phyloP scores from a whole-genome alignment of 495 filamentous ascomycete genomes.

The Cercophora scortea region DNA sequence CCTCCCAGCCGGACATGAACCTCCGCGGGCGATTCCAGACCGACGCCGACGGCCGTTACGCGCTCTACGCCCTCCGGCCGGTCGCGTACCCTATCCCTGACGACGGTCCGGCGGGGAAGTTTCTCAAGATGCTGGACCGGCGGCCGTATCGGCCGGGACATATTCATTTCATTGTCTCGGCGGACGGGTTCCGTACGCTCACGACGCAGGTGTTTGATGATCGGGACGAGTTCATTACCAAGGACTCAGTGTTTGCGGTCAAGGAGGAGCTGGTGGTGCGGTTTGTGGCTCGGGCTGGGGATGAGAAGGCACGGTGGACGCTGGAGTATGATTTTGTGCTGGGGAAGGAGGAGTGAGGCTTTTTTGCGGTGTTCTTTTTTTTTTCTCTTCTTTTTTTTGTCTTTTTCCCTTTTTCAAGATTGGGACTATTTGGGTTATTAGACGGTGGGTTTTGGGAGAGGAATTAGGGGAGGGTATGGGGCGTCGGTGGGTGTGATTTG shows the following conservation, averaged over 20 bases:
- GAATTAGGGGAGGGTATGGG: no score
- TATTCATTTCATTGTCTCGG: slow-evolving; percentile 59
- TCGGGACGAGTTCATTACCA: slow-evolving; percentile 50
- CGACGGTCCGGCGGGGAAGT: slow-evolving; percentile 52
- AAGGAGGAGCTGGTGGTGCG: slow-evolving; percentile 67
- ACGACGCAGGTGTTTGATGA: slow-evolving; percentile 70
- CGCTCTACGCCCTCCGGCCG: slow-evolving; percentile 59
- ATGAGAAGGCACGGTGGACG: slow-evolving; percentile 53
- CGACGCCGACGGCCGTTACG: slow-evolving; percentile 55
- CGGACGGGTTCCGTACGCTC: slow-evolving; percentile 39
- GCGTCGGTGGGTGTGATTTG: no score
- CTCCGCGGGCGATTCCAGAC: slow-evolving; percentile 65
- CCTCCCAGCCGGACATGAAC: slow-evolving; percentile 63
- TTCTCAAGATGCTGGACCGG: slow-evolving; percentile 52
- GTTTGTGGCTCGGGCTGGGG: slow-evolving; percentile 51
- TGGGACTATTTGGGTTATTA: no score
- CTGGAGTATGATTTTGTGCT: slow-evolving; percentile 50
- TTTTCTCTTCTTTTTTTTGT: no score
- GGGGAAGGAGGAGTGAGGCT: background rate
- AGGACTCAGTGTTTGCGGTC: slow-evolving; percentile 71
- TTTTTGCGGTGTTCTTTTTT: no score
- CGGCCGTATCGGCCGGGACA: slow-evolving; percentile 69
- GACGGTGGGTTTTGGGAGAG: no score
- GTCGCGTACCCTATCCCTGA: slow-evolving; percentile 64
- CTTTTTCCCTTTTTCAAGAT: no score